Conservation (phyloP, 2,329 filamentous ascomycete species). For the Aspergillaceae sp. region DNA sequence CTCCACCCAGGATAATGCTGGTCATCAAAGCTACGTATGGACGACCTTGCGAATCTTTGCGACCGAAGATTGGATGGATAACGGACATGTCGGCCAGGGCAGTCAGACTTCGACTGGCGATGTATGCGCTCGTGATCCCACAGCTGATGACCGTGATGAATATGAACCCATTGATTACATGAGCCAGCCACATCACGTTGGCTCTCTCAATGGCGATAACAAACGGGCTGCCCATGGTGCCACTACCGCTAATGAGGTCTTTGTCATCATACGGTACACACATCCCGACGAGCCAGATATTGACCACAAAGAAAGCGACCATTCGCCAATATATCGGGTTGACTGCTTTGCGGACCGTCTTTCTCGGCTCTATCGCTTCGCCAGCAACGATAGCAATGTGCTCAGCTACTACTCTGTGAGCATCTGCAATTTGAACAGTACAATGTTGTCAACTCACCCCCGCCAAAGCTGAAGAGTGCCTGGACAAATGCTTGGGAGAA, state of each 20-base stretch:
- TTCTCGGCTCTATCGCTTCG: conserved; percentile 21
- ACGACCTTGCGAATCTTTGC: conserved; percentile 17
- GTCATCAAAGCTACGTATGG: conserved; percentile 22
- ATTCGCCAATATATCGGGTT: conserved; percentile 28
- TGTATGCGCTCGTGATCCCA: conserved; percentile 26
- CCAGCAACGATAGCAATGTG: conserved; percentile 28
- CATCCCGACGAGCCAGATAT: conserved; percentile 30
- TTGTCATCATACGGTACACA: conserved; percentile 23
- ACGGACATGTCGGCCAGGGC: conserved; percentile 22
- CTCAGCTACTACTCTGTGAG: conserved; percentile 12
- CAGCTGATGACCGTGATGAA: conserved; percentile 28
- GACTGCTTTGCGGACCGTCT: conserved; percentile 23
- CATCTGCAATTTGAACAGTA: background rate
- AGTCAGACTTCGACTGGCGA: conserved; percentile 26
- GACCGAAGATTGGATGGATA: conserved; percentile 14
- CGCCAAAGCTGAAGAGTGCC: conserved; percentile 26
- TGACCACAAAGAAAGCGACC: conserved; percentile 27
- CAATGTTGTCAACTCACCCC: conserved; percentile 8
- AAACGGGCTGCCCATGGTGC: conserved; percentile 25
- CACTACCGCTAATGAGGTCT: conserved; percentile 18
- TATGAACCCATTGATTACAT: conserved; percentile 27
- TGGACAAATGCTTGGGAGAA: conserved; percentile 28
- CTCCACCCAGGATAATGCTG: conserved; percentile 22
- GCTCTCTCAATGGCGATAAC: conserved; percentile 22
- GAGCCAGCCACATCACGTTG: conserved; percentile 21